A percentile compares a stretch with the other conserved stretches of the same genome.
Evolutionary conservation across 140 eudicot species (phyloP).

Genomic region (Senecio squalidus): DNA sequence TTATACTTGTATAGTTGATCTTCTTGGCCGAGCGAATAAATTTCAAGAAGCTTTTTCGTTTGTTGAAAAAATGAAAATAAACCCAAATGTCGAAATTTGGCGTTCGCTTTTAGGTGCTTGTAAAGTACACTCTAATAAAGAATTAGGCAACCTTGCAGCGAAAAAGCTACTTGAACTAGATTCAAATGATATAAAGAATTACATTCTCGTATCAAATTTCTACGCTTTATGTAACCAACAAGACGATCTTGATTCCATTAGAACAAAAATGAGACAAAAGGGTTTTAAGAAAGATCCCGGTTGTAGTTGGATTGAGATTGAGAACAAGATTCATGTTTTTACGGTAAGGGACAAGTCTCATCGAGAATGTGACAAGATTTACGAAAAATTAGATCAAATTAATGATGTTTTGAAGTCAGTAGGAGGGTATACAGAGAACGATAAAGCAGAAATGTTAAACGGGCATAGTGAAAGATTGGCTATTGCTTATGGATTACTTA

Average conservation of each 20-base stretch:
- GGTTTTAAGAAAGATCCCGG: conserved; percentile 83
- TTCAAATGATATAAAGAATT: conserved; percentile 53
- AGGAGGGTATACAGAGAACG: conserved; percentile 54
- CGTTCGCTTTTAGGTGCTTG: conserved; percentile 82
- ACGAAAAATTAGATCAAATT: conserved; percentile 39
- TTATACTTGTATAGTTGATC: conserved; percentile 75
- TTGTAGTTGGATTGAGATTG: conserved; percentile 87
- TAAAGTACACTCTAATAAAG: conserved; percentile 44
- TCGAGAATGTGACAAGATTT: conserved; percentile 46
- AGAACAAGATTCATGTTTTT: conserved; percentile 55
- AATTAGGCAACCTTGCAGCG: conserved; percentile 66
- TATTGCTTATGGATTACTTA: conserved; percentile 65
- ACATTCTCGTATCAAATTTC: conserved; percentile 67
- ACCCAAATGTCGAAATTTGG: conserved; percentile 60
- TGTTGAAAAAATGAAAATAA: conserved; percentile 47
- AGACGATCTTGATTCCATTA: conserved; percentile 60
- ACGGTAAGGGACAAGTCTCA: conserved; percentile 63
- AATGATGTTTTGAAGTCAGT: conserved; percentile 44
- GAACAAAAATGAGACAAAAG: conserved; percentile 56
- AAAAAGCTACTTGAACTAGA: conserved; percentile 56
- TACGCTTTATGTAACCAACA: conserved; percentile 53
- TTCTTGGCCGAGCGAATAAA: conserved; percentile 69
- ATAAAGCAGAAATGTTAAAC: conserved; percentile 49
- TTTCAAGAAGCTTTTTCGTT: conserved; percentile 63
- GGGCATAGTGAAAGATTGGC: conserved; percentile 85